These are phyloP conservation scores for Tylopilus intermedius DNA, from an alignment of 768 basidiomycete genomes.

Conservation along the genomic window DNA sequence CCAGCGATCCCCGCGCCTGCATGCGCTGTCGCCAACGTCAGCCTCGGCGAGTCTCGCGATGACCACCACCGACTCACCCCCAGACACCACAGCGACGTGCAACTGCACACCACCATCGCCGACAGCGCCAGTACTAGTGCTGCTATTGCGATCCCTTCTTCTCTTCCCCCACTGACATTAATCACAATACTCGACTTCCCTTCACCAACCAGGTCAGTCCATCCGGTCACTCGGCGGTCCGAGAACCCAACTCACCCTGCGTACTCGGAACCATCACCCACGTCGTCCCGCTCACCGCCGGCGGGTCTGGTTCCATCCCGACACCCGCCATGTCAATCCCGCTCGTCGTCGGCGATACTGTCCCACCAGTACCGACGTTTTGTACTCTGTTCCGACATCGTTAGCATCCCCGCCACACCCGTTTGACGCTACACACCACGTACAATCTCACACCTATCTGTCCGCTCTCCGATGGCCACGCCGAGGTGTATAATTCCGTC, in stretches of 20 bases:
- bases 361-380: neutral
- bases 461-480: conserved; percentile 5
- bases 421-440: conserved; percentile 4
- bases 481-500: conserved; percentile 7
- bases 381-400: conserved; percentile 7
- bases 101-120: conserved; percentile 45
- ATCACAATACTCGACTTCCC: conserved; percentile 5
- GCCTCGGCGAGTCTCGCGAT: neutral
- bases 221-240: neutral
- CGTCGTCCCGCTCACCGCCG: neutral
- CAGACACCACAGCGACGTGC: conserved; percentile 70
- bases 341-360: neutral
- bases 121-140: conserved; percentile 55
- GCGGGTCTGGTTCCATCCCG: neutral
- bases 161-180: conserved; percentile 5
- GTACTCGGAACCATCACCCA: conserved; percentile 9
- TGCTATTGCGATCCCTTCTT: conserved; percentile 50
- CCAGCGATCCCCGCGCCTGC: neutral
- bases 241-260: conserved; percentile 10
- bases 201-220: neutral
- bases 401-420: neutral
- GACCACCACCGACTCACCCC: conserved; percentile 41
- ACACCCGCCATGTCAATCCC: neutral
- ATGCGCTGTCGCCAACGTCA: neutral
- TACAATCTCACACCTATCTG: conserved; percentile 2